Conservation (phyloP, 805 yeast genomes). For the Kodamaea kaohsiungensis region DNA sequence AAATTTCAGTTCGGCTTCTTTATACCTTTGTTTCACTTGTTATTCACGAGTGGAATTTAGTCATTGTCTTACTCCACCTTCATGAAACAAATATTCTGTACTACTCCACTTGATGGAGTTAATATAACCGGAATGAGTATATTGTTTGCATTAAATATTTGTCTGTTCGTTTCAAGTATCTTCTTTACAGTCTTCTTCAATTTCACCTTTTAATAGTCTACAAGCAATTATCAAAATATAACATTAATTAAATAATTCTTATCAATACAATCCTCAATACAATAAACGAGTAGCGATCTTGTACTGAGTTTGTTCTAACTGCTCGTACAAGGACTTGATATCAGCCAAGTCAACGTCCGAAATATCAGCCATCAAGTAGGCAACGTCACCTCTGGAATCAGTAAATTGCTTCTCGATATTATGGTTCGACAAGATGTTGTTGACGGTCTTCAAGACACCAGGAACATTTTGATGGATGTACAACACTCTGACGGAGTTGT, state of each 20-base stretch:
- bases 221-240: no score
- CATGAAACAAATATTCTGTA: no score
- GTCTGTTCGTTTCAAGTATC: no score
- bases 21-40: background rate
- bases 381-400: constrained; percentile 95
- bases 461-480: constrained; percentile 98
- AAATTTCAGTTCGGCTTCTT: background rate
- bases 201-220: no score
- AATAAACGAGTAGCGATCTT: constrained; percentile 88
- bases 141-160: no score
- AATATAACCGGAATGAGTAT: no score
- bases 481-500: constrained; percentile 86
- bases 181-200: no score
- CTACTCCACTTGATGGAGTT: no score
- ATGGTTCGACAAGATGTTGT: constrained; percentile 90
- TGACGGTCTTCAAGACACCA: constrained; percentile 96
- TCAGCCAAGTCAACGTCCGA: constrained; percentile 80
- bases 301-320: constrained; percentile 85
- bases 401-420: constrained; percentile 98
- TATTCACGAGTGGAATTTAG: background rate
- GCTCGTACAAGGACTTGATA: constrained; percentile 80
- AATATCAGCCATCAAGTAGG: constrained; percentile 97
- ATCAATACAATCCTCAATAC: constrained; percentile 47
- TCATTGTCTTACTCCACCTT: background rate
- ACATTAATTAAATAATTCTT: background rate